A percentile compares a stretch with the other conserved stretches of the same genome.
phyloP scores from a whole-genome alignment of 208 protist genomes.

The Leishmania major region DNA sequence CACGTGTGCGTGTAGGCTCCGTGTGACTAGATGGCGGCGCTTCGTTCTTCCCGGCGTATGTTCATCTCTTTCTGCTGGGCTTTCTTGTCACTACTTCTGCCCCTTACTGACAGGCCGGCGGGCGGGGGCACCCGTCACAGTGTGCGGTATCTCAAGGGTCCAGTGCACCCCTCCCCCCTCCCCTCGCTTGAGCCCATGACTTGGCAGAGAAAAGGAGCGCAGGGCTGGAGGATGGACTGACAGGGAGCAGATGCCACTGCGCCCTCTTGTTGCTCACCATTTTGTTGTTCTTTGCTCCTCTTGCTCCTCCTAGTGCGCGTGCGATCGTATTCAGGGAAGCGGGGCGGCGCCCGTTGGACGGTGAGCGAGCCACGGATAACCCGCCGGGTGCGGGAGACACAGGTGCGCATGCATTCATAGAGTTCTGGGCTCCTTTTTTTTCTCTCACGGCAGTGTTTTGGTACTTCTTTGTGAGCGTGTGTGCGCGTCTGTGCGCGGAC shows the following conservation, averaged over 20 bases:
- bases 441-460: neutral
- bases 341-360: neutral
- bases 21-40: neutral
- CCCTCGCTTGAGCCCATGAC: too few relatives aligned
- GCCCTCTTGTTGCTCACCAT: neutral
- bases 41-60: neutral
- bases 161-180: too few relatives aligned
- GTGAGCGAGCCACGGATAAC: neutral
- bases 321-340: neutral
- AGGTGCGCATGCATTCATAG: neutral
- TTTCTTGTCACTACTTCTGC: neutral
- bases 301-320: neutral
- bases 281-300: neutral
- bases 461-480: neutral
- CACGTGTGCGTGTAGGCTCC: neutral
- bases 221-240: neutral
- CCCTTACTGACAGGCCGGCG: neutral
- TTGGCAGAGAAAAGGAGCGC: neutral
- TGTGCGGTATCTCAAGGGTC: too few relatives aligned
- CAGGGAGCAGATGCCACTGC: neutral
- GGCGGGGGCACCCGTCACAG: too few relatives aligned
- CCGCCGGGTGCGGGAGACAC: neutral
- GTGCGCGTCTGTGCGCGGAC: neutral
- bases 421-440: neutral
- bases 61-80: neutral